Conservation (phyloP, 306 rosid species). For the Vachellia pachyceras region DNA sequence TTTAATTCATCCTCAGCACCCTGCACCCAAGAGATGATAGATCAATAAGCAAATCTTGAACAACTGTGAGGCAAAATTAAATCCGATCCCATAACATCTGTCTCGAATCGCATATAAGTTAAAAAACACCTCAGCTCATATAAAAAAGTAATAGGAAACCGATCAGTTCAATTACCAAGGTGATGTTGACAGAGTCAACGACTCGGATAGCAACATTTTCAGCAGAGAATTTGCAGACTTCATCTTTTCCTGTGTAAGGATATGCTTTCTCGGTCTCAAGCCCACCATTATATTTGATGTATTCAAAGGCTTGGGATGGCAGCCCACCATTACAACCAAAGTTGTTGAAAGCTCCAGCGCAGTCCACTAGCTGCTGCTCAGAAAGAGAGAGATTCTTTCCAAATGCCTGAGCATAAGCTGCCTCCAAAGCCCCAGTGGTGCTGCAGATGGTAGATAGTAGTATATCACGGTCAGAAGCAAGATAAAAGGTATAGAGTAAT, state of each 20-base stretch:
- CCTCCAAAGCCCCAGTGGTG: conserved; percentile 93
- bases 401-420: conserved; percentile 81
- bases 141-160: neutral
- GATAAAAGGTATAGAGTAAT: neutral
- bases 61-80: neutral
- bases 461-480: conserved; percentile 24
- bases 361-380: conserved; percentile 97
- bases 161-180: conserved; percentile 58
- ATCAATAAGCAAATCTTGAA: conserved; percentile 20
- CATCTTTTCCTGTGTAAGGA: conserved; percentile 71
- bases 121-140: conserved; percentile 1
- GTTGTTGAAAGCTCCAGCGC: conserved; percentile 91
- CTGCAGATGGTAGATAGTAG: conserved; percentile 52
- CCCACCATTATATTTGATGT: conserved; percentile 90
- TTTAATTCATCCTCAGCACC: conserved; percentile 91
- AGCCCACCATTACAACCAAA: conserved; percentile 88
- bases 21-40: conserved; percentile 47
- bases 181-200: conserved; percentile 72
- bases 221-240: conserved; percentile 64
- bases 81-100: conserved; percentile 35
- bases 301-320: conserved; percentile 98
- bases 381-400: conserved; percentile 80
- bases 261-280: conserved; percentile 86
- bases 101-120: conserved; percentile 17
- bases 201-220: conserved; percentile 77